Evolutionary conservation across 2,329 filamentous ascomycete species (phyloP), one percentile per base, ranked within the genome.

Genomic region (Clarireedia monteithiana): DNA sequence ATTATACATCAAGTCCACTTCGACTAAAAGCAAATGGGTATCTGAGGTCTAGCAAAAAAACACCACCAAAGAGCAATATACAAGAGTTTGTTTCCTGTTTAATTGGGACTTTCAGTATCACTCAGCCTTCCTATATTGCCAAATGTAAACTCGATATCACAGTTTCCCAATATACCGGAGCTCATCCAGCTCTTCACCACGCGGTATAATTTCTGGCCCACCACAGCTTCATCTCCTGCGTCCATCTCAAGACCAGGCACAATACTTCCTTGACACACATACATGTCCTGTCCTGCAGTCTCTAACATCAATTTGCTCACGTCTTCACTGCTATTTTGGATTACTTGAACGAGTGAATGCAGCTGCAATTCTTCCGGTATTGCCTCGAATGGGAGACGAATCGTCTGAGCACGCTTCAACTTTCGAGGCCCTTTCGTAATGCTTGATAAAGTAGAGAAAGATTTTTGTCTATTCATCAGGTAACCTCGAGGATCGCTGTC

Each of bases 401-500:
- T 58, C 12, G 65, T 64, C 44, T 67, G 67, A 14, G 60, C 56
- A 15, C 66, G 58, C 27, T 59, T 63, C 40, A 63, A 44, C 36
- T 63, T 65, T 17, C 48, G 38, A 17, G 47, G 53, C 2, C 36
- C 52, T n/a, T 58, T 59, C n/a, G 50, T 53, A 14, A 55, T 59
- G 14, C 27, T 55, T n/a, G 45, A 42, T 15, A 55, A 26, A 50
- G 48, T 34, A 9, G 53, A 46, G 27, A 62, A 51, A 3, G 63
- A 66, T 30, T 60, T 64, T 50, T 65, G 67, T 30, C 60, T 57
- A 53, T 59, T 65, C 57, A 69, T 69, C 15, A 67, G 49, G 51
- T 69, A 68, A 9, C 63, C 64, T 51, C 66, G 63, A 20, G 67
- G 65, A 52, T 70, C 68, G 10, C 58, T 61, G 55, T 67, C 62